These are phyloP conservation scores for Brachypodium distachyon DNA, from an alignment of 202 grass and related monocot species.

Conservation along the genomic window DNA sequence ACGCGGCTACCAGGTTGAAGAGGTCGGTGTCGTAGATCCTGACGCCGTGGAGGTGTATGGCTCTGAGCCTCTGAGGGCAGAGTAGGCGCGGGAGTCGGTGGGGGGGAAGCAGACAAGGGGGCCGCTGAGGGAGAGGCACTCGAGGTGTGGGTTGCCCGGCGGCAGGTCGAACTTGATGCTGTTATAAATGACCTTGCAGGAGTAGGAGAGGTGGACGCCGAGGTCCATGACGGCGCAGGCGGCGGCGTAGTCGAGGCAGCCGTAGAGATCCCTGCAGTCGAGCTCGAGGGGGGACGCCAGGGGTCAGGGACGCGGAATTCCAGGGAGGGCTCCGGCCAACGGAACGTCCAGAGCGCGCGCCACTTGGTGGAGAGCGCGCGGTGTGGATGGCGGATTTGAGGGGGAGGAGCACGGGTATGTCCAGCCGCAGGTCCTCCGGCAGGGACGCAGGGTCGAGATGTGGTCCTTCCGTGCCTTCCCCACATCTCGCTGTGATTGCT, in stretches of 20 bases:
- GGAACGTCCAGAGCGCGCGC: background rate
- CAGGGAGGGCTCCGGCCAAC: background rate
- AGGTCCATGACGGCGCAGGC: background rate
- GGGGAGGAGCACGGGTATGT: background rate
- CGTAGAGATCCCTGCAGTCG: background rate
- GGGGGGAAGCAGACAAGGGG: no score
- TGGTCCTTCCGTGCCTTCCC: background rate
- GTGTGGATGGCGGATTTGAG: background rate
- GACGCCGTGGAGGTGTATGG: background rate
- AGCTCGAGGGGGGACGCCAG: background rate
- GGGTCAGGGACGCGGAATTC: background rate
- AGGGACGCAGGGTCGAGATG: background rate
- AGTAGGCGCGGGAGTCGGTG: background rate
- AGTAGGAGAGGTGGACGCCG: background rate
- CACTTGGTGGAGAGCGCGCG: background rate
- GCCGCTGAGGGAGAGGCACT: no score
- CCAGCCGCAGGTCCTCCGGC: background rate
- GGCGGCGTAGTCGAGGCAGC: background rate
- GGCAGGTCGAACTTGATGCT: no score
- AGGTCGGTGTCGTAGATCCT: no score
- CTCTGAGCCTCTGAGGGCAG: background rate
- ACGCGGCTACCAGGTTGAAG: background rate
- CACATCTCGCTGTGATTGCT: background rate
- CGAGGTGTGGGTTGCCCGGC: no score
- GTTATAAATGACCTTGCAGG: no score